Evolutionary conservation across 1,284 basidiomycete genomes (phyloP), one percentile per base, ranked within the genome.

Genomic region (Trametes sp.): DNA sequence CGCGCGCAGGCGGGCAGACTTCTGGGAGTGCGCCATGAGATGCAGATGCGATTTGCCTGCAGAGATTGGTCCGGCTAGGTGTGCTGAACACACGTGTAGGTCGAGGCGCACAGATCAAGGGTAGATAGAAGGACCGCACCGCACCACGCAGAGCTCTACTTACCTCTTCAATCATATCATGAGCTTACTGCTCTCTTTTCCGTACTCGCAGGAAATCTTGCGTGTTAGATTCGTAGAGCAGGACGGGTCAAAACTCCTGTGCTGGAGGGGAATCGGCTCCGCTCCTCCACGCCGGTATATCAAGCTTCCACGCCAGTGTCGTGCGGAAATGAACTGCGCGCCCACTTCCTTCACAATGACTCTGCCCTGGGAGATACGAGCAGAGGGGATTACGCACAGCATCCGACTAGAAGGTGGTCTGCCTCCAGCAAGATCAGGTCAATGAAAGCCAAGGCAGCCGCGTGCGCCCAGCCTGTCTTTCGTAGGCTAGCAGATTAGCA

Each of bases 81-180:
- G 54, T 66, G 67, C 68, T 66, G 61, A 33, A 49, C 63, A 72
- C 72, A 73, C 72, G 72, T 73, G 72, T 67, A 28, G 55, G 31
- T 41, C 58, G 56, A 63, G 61, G 55, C 63, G 58, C 58, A 66
- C 57, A 59, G 59, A 51, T 62, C 52, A 61, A 48, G 52, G 51
- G 46, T 29, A 58, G 50, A 62, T 56, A 59, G 52, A 62, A 59
- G 45, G 49, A n/a, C 45, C 29, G 51, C 21, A 33, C 52, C 51
- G 29, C 46, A 35, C 57, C 14, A 35, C 29, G 38, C 14, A 53
- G 26, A 33, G 14, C 54, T 31, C 29, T 21, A 54, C 55, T 42
- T 58, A 58, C 57, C 48, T 52, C 29, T 41, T 41, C 21, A 33
- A 35, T 23, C 1, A 8, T 26, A 26, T 24, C 21, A 35, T 45